Evolutionary conservation across 2,329 filamentous ascomycete species (phyloP), one percentile per base, ranked within the genome.

Genomic region (Thermomyces lanuginosus): DNA sequence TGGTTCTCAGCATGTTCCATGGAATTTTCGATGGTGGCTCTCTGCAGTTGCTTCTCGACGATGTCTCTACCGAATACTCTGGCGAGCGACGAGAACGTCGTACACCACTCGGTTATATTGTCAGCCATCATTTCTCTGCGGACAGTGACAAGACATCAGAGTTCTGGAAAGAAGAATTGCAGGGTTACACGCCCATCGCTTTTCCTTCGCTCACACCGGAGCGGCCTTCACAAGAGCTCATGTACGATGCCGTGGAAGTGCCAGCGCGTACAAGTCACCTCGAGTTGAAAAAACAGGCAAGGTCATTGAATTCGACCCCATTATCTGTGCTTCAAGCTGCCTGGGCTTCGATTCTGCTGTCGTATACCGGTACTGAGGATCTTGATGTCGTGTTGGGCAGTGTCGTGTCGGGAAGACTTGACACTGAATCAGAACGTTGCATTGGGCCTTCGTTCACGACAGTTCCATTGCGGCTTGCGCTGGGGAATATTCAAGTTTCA

Each of bases 21-120:
- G 51, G 49, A 13, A 45, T 54, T 8, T 52, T 50, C 22, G 49
- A 54, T 22, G 51, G 49, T 22, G 48, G 45, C 3, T 53, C 50
- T 1, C 22, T 50, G 20, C 39, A 51, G 24, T 34, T 51, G 4
- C 43, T 54, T 4, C 35, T 52, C 5, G 32, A 41, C 13, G 49
- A 54, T 24, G 45, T 53, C 9, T 28, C 34, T 23, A 35, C 31
- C 5, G 33, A 27, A 8, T 46, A 46, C 13, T n/a, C 21, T 8
- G 36, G 30, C 4, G 26, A 32, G 8, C 15, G 16, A 2, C 24
- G 28, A 4, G 26, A 23, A 6, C 22, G 27, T 22, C 36, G 43
- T n/a, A 44, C 36, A 2, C 41, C 42, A 1, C 24, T 46, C 3
- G 37, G 38, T 8, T 32, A 43, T 16, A 36, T 45, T 17, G 42